Conservation (phyloP, 306 rosid species). For the Argentina anserina region DNA sequence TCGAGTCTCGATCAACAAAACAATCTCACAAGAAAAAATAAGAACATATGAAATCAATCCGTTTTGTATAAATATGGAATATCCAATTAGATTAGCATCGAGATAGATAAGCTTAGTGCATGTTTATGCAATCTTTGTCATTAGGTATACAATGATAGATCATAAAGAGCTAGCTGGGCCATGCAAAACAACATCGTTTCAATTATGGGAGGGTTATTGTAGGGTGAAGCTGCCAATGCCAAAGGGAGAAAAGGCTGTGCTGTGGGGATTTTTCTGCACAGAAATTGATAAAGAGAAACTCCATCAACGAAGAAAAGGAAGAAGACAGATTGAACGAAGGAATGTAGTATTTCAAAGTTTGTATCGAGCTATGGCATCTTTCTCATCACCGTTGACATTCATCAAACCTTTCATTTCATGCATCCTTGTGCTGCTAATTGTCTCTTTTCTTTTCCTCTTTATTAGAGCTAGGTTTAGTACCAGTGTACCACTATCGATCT, state of each 20-base stretch:
- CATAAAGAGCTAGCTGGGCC: neutral
- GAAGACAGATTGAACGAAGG: constrained; percentile 17
- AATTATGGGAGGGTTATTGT: constrained; percentile 29
- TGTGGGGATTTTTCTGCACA: constrained; percentile 64
- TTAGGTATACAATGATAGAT: neutral
- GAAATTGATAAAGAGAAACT: constrained; percentile 68
- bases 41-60: neutral
- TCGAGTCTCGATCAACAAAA: too few species aligned
- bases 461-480: constrained; percentile 36
- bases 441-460: constrained; percentile 41
- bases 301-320: constrained; percentile 34
- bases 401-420: neutral
- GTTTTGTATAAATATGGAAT: neutral
- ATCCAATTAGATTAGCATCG: neutral
- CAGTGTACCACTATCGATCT: constrained; percentile 35
- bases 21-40: too few species aligned
- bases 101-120: neutral
- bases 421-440: constrained; percentile 12
- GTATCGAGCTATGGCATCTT: constrained; percentile 38
- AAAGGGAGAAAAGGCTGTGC: constrained; percentile 33
- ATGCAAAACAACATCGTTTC: neutral
- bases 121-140: neutral
- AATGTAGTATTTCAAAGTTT: constrained; percentile 39
- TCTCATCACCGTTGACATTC: constrained; percentile 75
- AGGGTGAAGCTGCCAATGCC: constrained; percentile 21